These are phyloP conservation scores for Vanrija sp. DNA, from an alignment of 1,284 basidiomycete genomes.

Conservation along the genomic window DNA sequence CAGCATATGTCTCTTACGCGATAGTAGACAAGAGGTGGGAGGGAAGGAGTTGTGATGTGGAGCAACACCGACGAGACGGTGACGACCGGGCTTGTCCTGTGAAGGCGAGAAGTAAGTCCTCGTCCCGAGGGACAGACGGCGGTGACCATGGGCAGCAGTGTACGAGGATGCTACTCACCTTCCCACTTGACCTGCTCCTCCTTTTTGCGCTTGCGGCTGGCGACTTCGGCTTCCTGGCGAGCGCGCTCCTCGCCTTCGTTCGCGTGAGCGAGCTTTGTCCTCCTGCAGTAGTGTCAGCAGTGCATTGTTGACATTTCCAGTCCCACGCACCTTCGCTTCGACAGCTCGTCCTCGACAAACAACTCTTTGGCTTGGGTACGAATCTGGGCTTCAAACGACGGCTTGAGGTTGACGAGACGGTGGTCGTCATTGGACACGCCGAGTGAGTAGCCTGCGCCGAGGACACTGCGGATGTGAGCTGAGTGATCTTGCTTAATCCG, in stretches of 20 bases:
- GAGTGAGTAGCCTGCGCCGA: slow-evolving; percentile 40
- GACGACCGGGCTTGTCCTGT: not conserved
- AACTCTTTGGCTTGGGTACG: slow-evolving; percentile 53
- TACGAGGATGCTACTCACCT: slow-evolving; percentile 34
- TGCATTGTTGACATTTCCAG: slow-evolving; percentile 3
- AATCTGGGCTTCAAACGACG: slow-evolving; percentile 51
- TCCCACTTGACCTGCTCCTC: slow-evolving; percentile 56
- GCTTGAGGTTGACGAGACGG: slow-evolving; percentile 45
- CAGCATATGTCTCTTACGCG: slow-evolving; percentile 24
- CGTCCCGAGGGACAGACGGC: not conserved
- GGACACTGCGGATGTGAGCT: slow-evolving; percentile 21
- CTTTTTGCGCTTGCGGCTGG: slow-evolving; percentile 49
- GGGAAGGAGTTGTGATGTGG: slow-evolving; percentile 2
- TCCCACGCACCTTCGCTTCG: slow-evolving; percentile 48
- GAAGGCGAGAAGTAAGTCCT: slow-evolving; percentile 5
- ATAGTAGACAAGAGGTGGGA: not conserved
- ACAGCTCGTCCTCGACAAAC: slow-evolving; percentile 56
- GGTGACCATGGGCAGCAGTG: too few species aligned
- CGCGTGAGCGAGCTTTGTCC: slow-evolving; percentile 53
- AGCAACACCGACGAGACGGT: not conserved
- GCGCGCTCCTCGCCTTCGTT: slow-evolving; percentile 56
- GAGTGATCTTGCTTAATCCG: too few species aligned
- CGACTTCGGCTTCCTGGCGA: slow-evolving; percentile 51
- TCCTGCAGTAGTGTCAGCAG: slow-evolving; percentile 20
- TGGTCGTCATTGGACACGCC: slow-evolving; percentile 49